Evolutionary conservation across 2,329 filamentous ascomycete genomes (phyloP).

Genomic region (Hysterium pulicare): DNA sequence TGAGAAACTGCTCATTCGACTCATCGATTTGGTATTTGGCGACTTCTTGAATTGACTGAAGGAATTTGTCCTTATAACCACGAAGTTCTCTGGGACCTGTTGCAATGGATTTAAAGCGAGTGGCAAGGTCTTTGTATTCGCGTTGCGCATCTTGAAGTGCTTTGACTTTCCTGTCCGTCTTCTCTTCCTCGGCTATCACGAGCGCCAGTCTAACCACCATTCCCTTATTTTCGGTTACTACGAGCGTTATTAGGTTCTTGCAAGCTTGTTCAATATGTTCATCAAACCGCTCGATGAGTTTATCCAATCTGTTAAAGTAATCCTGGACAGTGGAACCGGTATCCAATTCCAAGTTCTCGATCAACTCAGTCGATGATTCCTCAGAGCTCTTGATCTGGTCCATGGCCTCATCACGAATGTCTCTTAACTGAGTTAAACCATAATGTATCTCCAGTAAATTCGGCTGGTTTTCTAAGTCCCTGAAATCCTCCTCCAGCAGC

Average conservation of each 20-base stretch:
- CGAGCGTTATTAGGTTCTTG: constrained; percentile 82
- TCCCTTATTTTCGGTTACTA: constrained; percentile 81
- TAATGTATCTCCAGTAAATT: constrained; percentile 88
- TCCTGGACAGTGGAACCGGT: constrained; percentile 73
- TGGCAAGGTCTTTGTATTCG: constrained; percentile 92
- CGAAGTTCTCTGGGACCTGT: constrained; percentile 87
- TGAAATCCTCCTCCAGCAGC: constrained; percentile 79
- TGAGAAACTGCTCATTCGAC: constrained; percentile 71
- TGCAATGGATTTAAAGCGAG: constrained; percentile 90
- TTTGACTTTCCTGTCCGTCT: constrained; percentile 86
- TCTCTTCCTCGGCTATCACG: constrained; percentile 93
- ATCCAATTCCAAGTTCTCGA: constrained; percentile 65
- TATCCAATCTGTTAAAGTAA: constrained; percentile 83
- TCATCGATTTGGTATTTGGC: constrained; percentile 72
- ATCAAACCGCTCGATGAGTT: constrained; percentile 90
- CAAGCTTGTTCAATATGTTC: constrained; percentile 87
- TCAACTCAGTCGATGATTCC: constrained; percentile 95
- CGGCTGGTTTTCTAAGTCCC: constrained; percentile 83
- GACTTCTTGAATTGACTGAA: constrained; percentile 71
- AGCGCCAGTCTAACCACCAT: constrained; percentile 88
- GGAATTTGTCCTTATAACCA: constrained; percentile 95
- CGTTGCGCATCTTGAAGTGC: constrained; percentile 92
- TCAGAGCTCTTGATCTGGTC: constrained; percentile 81
- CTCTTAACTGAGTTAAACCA: constrained; percentile 84
- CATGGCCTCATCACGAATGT: constrained; percentile 94